Evolutionary conservation across 331 rosid genomes (phyloP).

Genomic region (Malus hybrid): DNA sequence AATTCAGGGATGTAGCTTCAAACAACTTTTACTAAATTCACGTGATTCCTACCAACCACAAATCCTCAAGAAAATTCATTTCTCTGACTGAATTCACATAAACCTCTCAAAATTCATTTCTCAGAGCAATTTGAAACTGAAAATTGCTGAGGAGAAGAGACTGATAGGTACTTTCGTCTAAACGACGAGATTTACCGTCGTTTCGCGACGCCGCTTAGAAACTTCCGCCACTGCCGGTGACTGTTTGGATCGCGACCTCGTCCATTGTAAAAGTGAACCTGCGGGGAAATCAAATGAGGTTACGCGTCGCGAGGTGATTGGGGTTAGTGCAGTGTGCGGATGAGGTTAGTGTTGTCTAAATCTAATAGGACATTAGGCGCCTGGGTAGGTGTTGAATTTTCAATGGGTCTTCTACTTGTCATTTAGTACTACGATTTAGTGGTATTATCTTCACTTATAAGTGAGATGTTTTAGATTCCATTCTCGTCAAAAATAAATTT

Average conservation of each 20-base stretch:
- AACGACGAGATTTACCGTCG: constrained; percentile 25
- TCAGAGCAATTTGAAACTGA: neutral
- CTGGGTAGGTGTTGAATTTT: no score
- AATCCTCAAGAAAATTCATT: neutral
- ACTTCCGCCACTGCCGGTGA: neutral
- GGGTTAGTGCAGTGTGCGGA: neutral
- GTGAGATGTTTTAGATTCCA: no score
- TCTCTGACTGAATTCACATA: neutral
- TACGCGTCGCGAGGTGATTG: neutral
- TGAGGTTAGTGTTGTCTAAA: neutral
- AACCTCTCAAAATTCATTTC: neutral
- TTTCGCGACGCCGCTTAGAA: neutral
- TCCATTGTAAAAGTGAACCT: neutral
- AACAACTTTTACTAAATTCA: no score
- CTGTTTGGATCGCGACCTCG: neutral
- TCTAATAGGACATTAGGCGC: no score
- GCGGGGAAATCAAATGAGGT: neutral
- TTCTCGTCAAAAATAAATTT: no score
- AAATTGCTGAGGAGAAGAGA: neutral
- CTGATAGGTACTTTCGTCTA: neutral
- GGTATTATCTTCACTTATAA: no score
- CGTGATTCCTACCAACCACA: neutral
- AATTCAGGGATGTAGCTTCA: no score
- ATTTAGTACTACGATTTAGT: no score
- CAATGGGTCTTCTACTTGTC: no score